phyloP scores from a whole-genome alignment of 768 basidiomycete species.

The Calocera cornea region DNA sequence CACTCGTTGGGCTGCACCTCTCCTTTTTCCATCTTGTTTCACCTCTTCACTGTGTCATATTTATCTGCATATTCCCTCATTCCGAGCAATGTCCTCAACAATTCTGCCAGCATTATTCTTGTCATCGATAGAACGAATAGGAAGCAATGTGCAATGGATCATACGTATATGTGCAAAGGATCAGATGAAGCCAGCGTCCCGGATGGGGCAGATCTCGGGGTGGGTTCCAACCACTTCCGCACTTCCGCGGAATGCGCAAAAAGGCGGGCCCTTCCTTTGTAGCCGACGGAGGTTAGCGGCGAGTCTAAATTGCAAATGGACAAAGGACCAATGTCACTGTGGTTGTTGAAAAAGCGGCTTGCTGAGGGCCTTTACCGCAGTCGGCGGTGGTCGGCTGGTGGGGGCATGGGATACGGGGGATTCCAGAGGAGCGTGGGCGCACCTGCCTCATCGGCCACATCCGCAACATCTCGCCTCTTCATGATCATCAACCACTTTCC shows the following conservation, averaged over 20 bases:
- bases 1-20: constrained; percentile 38
- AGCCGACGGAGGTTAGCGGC: constrained; percentile 3
- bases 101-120: constrained; percentile 2
- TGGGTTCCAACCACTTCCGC: not conserved
- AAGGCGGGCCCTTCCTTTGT: constrained; percentile 4
- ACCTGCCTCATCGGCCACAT: not conserved
- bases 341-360: not conserved
- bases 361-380: not conserved
- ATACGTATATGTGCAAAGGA: not conserved
- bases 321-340: not conserved
- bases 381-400: not conserved
- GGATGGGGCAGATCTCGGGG: not conserved
- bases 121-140: constrained; percentile 2
- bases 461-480: not conserved
- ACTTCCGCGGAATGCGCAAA: constrained; percentile 2
- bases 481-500: not conserved
- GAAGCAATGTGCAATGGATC: not conserved
- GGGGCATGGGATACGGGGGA: not conserved
- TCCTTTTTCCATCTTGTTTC: not conserved
- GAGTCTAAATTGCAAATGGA: not conserved
- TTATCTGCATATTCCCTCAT: not conserved
- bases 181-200: not conserved
- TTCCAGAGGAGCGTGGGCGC: not conserved
- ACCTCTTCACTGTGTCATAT: not conserved
- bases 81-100: constrained; percentile 3